Conservation (phyloP, 768 basidiomycete genomes). For the Collybia sordida region DNA sequence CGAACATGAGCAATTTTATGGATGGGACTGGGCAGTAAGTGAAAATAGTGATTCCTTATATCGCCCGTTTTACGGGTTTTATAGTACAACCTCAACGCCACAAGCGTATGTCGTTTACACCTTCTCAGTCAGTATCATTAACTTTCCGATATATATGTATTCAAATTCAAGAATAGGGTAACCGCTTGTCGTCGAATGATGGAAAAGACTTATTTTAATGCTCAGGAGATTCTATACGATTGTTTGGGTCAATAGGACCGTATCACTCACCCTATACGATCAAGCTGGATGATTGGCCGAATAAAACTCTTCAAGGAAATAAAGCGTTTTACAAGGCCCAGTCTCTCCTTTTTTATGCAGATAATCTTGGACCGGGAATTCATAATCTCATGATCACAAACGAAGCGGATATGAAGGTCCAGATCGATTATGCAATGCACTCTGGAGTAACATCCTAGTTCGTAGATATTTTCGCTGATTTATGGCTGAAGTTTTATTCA, state of each 20-base stretch:
- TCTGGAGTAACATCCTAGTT: background rate
- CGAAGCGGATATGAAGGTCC: conserved; percentile 18
- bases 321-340: conserved; percentile 9
- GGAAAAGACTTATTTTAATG: no score
- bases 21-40: conserved; percentile 21
- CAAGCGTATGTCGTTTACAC: conserved; percentile 14
- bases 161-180: background rate
- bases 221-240: conserved; percentile 23
- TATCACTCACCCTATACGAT: conserved; percentile 17
- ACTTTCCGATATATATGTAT: no score
- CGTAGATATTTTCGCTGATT: no score
- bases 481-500: no score
- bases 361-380: conserved; percentile 20
- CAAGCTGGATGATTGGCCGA: conserved; percentile 19
- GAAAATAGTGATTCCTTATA: no score
- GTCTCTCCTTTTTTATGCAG: conserved; percentile 20
- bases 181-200: no score
- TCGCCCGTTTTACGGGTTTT: no score
- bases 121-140: conserved; percentile 14
- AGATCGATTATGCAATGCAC: conserved; percentile 33
- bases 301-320: conserved; percentile 16
- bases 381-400: conserved; percentile 34
- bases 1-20: conserved; percentile 21
- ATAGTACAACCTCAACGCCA: conserved; percentile 13
- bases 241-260: conserved; percentile 33